Conservation (phyloP, 495 filamentous ascomycete genomes). For the Trichocladium uniseriatum region DNA sequence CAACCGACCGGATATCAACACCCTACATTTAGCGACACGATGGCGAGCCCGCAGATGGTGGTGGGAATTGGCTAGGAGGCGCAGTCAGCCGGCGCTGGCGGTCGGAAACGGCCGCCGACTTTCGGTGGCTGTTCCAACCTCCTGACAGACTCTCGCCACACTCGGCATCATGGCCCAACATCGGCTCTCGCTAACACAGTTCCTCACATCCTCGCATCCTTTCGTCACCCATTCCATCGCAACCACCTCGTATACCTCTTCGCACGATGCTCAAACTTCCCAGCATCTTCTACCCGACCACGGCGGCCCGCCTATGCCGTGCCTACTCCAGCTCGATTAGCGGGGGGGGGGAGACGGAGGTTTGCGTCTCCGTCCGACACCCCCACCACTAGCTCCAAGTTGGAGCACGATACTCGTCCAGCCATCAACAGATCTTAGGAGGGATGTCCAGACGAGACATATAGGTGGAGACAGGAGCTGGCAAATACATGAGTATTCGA, state of each 20-base stretch:
- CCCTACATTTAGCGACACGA: neutral
- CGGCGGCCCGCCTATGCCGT: constrained; percentile 12
- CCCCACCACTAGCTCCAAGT: neutral
- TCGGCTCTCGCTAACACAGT: constrained; percentile 1
- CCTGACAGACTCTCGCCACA: neutral
- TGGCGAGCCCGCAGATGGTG: neutral
- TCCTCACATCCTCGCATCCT: neutral
- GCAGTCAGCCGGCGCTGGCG: neutral
- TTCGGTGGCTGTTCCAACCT: neutral
- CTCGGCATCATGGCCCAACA: constrained; percentile 1
- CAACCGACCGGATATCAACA: constrained; percentile 3
- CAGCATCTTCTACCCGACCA: constrained; percentile 9
- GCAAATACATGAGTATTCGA: constrained; percentile 23
- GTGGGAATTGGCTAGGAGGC: too few species aligned
- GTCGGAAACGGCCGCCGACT: neutral
- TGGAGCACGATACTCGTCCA: neutral
- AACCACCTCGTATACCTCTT: constrained; percentile 7
- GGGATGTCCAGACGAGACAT: constrained; percentile 15
- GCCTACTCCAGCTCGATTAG: constrained; percentile 7
- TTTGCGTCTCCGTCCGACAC: too few species aligned
- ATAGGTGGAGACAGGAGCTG: constrained; percentile 18
- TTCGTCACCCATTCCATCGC: constrained; percentile 3
- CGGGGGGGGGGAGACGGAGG: too few species aligned
- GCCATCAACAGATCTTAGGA: constrained; percentile 16
- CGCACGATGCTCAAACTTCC: constrained; percentile 11